phyloP scores from a whole-genome alignment of 2,329 filamentous ascomycete genomes.

The Pseudogymnoascus verrucosus region DNA sequence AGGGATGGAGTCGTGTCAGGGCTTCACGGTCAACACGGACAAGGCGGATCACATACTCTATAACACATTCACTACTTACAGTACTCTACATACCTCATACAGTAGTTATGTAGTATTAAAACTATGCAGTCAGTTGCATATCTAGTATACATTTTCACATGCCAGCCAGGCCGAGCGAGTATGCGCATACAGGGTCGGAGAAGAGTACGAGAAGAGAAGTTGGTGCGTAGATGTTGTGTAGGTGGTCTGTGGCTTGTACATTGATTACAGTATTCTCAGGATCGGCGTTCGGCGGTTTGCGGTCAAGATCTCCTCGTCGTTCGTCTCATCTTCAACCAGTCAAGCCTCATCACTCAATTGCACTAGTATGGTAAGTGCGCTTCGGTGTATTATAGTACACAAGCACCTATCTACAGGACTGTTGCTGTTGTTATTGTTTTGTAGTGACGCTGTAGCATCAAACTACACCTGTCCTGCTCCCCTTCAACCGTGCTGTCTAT shows the following conservation, averaged over 20 bases:
- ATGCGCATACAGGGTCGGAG: not conserved
- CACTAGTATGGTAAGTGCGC: not conserved
- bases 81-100: not conserved
- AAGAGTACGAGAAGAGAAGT: not conserved
- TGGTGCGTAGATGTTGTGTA: not conserved
- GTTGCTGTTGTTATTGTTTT: not conserved
- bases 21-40: not conserved
- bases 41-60: not conserved
- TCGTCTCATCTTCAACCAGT: slow-evolving; percentile 1
- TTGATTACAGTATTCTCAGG: not conserved
- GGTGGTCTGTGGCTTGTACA: not conserved
- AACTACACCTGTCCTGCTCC: not conserved
- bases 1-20: not conserved
- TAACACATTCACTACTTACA: not conserved
- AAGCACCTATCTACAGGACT: not conserved
- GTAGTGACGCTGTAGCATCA: not conserved
- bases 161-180: not conserved
- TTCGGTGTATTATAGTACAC: not conserved
- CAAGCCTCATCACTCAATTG: not conserved
- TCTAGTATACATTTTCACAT: not conserved
- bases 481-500: not conserved
- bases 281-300: not conserved
- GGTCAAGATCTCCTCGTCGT: not conserved
- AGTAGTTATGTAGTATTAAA: not conserved
- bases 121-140: not conserved